Percentiles rank a stretch among this genome's conserved stretches.
Conservation (phyloP, 2,329 filamentous ascomycete species). For the Exophiala viscosa region DNA sequence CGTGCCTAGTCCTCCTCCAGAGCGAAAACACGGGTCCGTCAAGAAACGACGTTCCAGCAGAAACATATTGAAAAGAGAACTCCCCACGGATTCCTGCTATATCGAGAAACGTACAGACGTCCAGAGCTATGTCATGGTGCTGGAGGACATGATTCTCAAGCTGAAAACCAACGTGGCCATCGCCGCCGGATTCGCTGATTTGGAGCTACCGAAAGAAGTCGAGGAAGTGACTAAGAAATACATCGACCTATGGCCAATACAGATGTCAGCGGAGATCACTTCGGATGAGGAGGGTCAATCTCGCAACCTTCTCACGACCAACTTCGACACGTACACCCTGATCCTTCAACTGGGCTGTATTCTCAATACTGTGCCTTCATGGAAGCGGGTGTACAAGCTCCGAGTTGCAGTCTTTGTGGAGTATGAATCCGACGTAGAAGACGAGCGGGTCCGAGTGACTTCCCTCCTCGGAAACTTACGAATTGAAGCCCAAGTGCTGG, state of each 20-base stretch:
- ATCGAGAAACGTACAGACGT: slow-evolving; percentile 66
- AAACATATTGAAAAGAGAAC: slow-evolving; percentile 47
- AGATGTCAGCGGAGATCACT: slow-evolving; percentile 83
- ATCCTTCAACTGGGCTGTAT: slow-evolving; percentile 85
- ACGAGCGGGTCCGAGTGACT: slow-evolving; percentile 69
- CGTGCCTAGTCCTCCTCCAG: slow-evolving; percentile 49
- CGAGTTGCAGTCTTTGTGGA: slow-evolving; percentile 85
- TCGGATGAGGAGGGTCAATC: slow-evolving; percentile 53
- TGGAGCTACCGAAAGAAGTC: slow-evolving; percentile 66
- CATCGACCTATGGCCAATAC: slow-evolving; percentile 87
- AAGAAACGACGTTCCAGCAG: slow-evolving; percentile 20
- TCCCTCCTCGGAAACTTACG: slow-evolving; percentile 74
- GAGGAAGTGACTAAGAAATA: slow-evolving; percentile 65
- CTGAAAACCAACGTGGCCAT: slow-evolving; percentile 81
- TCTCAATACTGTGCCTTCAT: slow-evolving; percentile 72
- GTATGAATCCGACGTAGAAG: slow-evolving; percentile 77
- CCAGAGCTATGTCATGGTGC: slow-evolving; percentile 72
- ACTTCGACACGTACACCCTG: slow-evolving; percentile 87
- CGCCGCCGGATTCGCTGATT: slow-evolving; percentile 71
- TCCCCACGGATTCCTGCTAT: slow-evolving; percentile 68
- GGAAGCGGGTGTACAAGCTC: slow-evolving; percentile 69
- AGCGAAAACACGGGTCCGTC: slow-evolving; percentile 20
- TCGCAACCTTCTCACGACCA: slow-evolving; percentile 69
- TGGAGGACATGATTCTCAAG: slow-evolving; percentile 75
- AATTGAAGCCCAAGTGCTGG: slow-evolving; percentile 73